A percentile compares a stretch with the other conserved stretches of the same genome.
Evolutionary conservation across 495 filamentous ascomycete genomes (phyloP).

Genomic region (Xylaria acuta): DNA sequence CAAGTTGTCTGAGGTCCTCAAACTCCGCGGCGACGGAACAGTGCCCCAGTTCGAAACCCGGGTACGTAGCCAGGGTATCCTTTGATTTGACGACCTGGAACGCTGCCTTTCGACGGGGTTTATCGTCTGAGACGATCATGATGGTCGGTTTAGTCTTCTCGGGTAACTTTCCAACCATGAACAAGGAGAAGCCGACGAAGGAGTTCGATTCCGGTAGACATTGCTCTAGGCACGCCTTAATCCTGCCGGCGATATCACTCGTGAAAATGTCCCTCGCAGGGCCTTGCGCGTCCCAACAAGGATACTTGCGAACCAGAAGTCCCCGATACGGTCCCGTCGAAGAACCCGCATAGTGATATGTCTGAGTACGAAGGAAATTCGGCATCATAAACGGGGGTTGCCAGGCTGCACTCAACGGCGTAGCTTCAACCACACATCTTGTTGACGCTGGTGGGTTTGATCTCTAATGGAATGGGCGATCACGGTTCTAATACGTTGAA

Average conservation of each 20-base stretch:
- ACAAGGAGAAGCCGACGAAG: constrained; percentile 22
- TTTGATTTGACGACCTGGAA: constrained; percentile 17
- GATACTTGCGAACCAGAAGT: constrained; percentile 20
- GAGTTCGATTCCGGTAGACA: constrained; percentile 24
- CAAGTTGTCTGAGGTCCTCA: constrained; percentile 22
- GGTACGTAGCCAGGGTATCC: constrained; percentile 3
- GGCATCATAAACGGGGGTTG: not conserved
- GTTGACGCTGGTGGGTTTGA: not conserved
- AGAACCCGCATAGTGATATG: constrained; percentile 18
- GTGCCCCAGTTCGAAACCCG: constrained; percentile 21
- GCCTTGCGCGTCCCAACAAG: constrained; percentile 22
- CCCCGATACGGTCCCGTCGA: constrained; percentile 24
- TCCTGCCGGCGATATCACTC: constrained; percentile 13
- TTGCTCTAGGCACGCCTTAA: constrained; percentile 18
- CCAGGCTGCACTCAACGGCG: not conserved
- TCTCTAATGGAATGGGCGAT: not conserved
- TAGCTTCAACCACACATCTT: not conserved
- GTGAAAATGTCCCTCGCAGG: constrained; percentile 17
- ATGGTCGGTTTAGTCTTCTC: constrained; percentile 22
- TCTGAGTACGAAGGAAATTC: constrained; percentile 12
- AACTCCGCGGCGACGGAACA: constrained; percentile 22
- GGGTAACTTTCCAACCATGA: constrained; percentile 25
- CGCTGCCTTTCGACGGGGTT: constrained; percentile 13
- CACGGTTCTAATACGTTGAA: not conserved
- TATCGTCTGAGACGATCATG: constrained; percentile 25